These are phyloP conservation scores for Tephrocybe sp. DNA, from an alignment of 768 basidiomycete genomes.

Conservation along the genomic window DNA sequence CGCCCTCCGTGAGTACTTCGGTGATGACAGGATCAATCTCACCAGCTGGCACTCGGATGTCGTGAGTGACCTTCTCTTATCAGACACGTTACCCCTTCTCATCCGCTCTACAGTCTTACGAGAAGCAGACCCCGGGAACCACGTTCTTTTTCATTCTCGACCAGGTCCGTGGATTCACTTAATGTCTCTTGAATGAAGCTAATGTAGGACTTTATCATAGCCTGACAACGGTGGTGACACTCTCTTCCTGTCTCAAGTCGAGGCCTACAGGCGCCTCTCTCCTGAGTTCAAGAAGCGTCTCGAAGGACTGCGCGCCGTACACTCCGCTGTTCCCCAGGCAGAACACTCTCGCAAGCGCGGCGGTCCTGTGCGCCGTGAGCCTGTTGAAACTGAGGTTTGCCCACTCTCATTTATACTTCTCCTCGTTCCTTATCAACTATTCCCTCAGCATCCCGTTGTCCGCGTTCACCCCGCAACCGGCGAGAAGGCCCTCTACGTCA, in stretches of 20 bases:
- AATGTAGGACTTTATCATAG: constrained; percentile 10
- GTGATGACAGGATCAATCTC: constrained; percentile 39
- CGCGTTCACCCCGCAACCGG: constrained; percentile 62
- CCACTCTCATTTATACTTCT: background rate
- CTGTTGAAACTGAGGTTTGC: constrained; percentile 44
- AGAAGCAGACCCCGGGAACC: constrained; percentile 53
- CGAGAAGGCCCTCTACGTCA: constrained; percentile 62
- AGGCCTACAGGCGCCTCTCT: constrained; percentile 60
- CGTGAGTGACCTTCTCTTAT: constrained; percentile 26
- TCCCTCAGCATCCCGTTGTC: constrained; percentile 49
- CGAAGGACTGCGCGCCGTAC: constrained; percentile 56
- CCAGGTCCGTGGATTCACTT: constrained; percentile 13
- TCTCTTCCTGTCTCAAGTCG: constrained; percentile 56
- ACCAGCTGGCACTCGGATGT: constrained; percentile 58
- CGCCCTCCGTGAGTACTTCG: constrained; percentile 41
- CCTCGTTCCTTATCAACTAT: background rate
- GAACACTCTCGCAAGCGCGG: constrained; percentile 42
- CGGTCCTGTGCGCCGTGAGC: constrained; percentile 50
- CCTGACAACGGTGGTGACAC: constrained; percentile 52
- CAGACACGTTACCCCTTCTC: background rate
- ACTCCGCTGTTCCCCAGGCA: constrained; percentile 53
- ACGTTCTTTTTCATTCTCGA: constrained; percentile 60
- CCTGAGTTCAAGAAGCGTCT: constrained; percentile 56
- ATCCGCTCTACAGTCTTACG: constrained; percentile 41
- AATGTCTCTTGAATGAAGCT: background rate